A percentile compares a stretch with the other conserved stretches of the same genome.
Conservation (phyloP, 2,329 filamentous ascomycete species). For the Daldinia eschscholtzii region DNA sequence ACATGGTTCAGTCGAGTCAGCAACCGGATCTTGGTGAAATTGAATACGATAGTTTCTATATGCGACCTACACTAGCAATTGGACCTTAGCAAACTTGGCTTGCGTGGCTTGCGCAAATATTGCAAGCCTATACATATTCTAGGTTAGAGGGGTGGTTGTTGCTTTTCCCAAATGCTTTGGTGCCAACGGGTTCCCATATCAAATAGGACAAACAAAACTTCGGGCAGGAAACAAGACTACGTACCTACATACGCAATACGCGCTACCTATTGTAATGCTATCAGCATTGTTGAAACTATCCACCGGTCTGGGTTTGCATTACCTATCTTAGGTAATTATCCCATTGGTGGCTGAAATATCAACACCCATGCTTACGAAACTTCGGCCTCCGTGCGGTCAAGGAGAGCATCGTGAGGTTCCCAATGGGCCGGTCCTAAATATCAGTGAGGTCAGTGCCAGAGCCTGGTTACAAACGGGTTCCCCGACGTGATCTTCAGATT, state of each 20-base stretch:
- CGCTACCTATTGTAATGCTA: slow-evolving; percentile 13
- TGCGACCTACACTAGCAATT: slow-evolving; percentile 25
- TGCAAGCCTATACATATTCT: slow-evolving; percentile 10
- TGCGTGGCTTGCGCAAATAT: slow-evolving; percentile 26
- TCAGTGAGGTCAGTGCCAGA: slow-evolving; percentile 23
- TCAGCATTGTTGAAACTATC: slow-evolving; percentile 22
- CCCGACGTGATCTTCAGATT: slow-evolving; percentile 40
- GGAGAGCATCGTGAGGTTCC: slow-evolving; percentile 25
- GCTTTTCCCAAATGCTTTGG: slow-evolving; percentile 11
- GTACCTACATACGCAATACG: slow-evolving; percentile 21
- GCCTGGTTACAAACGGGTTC: slow-evolving; percentile 21
- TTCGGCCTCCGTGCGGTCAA: slow-evolving; percentile 28
- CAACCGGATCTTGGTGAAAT: slow-evolving; percentile 18
- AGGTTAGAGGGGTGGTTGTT: not conserved
- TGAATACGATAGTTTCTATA: slow-evolving; percentile 27
- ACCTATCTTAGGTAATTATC: slow-evolving; percentile 9
- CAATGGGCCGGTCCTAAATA: slow-evolving; percentile 22
- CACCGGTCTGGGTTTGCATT: slow-evolving; percentile 24
- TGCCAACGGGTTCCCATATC: slow-evolving; percentile 17
- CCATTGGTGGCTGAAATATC: slow-evolving; percentile 26
- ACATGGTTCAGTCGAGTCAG: slow-evolving; percentile 24
- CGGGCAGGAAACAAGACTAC: slow-evolving; percentile 20
- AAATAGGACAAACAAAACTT: slow-evolving; percentile 26
- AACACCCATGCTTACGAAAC: slow-evolving; percentile 16
- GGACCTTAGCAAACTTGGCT: slow-evolving; percentile 23